Conservation (phyloP, 2,329 filamentous ascomycete genomes). For the Pseudogymnoascus sp. region DNA sequence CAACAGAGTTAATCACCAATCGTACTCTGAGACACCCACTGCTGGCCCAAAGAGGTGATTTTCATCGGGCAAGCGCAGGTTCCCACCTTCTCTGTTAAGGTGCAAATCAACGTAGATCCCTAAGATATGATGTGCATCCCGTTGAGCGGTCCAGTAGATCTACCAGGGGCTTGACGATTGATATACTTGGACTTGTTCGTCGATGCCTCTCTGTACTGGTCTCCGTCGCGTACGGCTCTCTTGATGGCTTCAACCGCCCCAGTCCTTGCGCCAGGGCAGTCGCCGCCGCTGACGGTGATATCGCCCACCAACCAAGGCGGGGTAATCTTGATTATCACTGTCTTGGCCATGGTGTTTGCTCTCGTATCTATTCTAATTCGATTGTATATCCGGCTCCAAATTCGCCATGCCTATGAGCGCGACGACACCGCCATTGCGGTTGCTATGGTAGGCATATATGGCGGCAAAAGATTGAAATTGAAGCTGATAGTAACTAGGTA, state of each 20-base stretch:
- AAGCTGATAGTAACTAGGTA: slow-evolving; percentile 26
- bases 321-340: slow-evolving; percentile 36
- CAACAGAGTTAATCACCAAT: neutral
- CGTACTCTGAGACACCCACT: neutral
- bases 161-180: neutral
- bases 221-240: neutral
- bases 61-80: neutral
- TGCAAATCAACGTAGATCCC: neutral
- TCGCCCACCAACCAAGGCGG: slow-evolving; percentile 36
- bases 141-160: slow-evolving; percentile 1
- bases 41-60: neutral
- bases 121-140: neutral
- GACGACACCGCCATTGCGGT: slow-evolving; percentile 33
- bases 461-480: neutral
- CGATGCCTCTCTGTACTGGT: neutral
- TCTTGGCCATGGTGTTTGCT: slow-evolving; percentile 34
- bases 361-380: slow-evolving; percentile 36
- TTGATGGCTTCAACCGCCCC: neutral
- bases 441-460: slow-evolving; percentile 27
- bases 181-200: neutral
- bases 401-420: slow-evolving; percentile 25
- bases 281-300: slow-evolving; percentile 33
- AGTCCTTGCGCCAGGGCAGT: slow-evolving; percentile 13
- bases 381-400: slow-evolving; percentile 34
- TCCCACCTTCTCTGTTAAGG: neutral